Evolutionary conservation across 2,329 filamentous ascomycete species (phyloP).

Genomic region (Botryotinia globosa): DNA sequence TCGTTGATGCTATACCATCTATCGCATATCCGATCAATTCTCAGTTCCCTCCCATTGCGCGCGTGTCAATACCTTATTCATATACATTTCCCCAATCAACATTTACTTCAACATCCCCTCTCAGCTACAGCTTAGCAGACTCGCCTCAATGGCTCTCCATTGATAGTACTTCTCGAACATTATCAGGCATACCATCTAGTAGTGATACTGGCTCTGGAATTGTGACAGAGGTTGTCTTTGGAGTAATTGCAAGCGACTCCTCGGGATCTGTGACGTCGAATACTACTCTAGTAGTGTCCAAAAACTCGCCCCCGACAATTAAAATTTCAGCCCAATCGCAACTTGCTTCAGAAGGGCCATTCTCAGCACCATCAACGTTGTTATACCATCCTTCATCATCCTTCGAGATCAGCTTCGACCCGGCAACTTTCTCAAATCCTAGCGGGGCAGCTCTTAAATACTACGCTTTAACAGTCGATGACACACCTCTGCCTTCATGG

Average conservation of each 20-base stretch:
- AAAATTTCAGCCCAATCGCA: conserved; percentile 56
- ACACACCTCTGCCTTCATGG: conserved; percentile 85
- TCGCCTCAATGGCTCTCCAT: conserved; percentile 74
- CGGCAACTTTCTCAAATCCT: conserved; percentile 56
- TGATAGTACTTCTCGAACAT: conserved; percentile 59
- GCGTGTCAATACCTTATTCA: conserved; percentile 62
- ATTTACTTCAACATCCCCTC: conserved; percentile 59
- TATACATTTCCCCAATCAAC: conserved; percentile 73
- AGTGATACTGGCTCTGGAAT: conserved; percentile 55
- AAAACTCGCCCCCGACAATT: conserved; percentile 52
- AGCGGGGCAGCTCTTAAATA: conserved; percentile 56
- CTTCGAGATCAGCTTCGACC: conserved; percentile 54
- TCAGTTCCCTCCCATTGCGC: conserved; percentile 77
- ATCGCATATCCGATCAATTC: conserved; percentile 74
- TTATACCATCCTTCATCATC: conserved; percentile 51
- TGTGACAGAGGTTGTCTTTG: conserved; percentile 48
- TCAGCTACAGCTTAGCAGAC: conserved; percentile 64
- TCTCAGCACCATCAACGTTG: conserved; percentile 59
- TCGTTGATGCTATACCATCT: conserved; percentile 38
- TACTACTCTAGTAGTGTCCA: conserved; percentile 69
- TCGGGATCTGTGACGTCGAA: conserved; percentile 62
- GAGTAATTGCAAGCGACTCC: conserved; percentile 66
- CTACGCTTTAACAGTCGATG: conserved; percentile 72
- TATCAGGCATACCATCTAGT: conserved; percentile 67
- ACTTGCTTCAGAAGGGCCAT: conserved; percentile 55